These are phyloP conservation scores for Globisporangium parvum DNA, from an alignment of 352 stramenopile species.

Conservation along the genomic window DNA sequence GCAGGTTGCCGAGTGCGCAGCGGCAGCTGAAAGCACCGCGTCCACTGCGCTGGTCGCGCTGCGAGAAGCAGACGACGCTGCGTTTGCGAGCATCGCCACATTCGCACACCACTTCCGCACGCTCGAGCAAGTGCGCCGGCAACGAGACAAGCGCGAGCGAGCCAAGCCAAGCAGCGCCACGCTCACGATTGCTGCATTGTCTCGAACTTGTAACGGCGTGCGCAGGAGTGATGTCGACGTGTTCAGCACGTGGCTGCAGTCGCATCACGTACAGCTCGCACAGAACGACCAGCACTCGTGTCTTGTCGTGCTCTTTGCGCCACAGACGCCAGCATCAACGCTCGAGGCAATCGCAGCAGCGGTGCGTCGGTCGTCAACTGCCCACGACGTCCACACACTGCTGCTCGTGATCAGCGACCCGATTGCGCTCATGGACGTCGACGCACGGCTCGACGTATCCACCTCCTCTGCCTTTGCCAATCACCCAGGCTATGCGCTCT, in stretches of 20 bases:
- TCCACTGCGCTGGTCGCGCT: constrained; percentile 20
- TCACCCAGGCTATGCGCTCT: neutral
- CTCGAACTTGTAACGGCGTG: neutral
- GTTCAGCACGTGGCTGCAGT: constrained; percentile 7
- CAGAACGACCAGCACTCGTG: neutral
- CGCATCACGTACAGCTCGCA: constrained; percentile 1
- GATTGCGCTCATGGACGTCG: constrained; percentile 3
- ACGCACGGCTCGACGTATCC: neutral
- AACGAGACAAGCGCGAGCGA: neutral
- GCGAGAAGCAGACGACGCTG: neutral
- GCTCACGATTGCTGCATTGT: neutral
- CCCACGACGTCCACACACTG: constrained; percentile 1
- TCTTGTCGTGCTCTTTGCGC: constrained; percentile 12
- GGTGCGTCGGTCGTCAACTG: neutral
- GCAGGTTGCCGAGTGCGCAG: constrained; percentile 26
- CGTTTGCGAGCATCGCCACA: constrained; percentile 2
- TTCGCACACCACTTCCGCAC: constrained; percentile 5
- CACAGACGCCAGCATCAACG: neutral
- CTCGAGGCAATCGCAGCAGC: neutral
- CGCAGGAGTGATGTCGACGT: neutral
- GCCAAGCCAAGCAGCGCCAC: neutral
- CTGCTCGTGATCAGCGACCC: constrained; percentile 13
- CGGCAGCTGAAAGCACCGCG: neutral
- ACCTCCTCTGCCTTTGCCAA: neutral
- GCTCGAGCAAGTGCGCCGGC: neutral